Base-by-base conservation (phyloP, 192 early-diverging fungal species). In the Coemansia biformis region DNA sequence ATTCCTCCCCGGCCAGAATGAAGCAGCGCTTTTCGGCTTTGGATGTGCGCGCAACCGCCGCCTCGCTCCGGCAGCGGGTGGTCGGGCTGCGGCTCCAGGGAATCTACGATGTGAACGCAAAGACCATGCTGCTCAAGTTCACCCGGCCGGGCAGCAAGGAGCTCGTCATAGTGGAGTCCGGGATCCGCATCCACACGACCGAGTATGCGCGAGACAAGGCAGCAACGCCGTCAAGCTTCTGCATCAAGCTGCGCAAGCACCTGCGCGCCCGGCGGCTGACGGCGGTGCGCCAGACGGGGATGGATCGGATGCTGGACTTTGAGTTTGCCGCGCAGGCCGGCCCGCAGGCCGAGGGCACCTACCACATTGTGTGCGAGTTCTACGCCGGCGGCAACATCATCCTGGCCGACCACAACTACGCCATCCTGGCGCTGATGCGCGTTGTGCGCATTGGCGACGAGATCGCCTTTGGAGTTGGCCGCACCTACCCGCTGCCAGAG, bases 331-430 rank as follows among this genome's bases (percentile, higher is more conserved):
- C 63, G 19, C 54, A 48, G 2, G 65, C 60, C 0, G 73, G 73
- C 1, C 30, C 64, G 0, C 24, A 57, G 14, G 51, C 40, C 8
- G 73, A 75, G 31, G 73, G 73, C 36, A 79, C 80, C 0, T 88
- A 84, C 51, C 85, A 89, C 45, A 67, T 89, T 15, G 78, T 91
- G 47, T 76, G 79, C 38, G 88, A 90, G 68, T 87, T 86, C 54
- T 87, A 88, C 52, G 81, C 87, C 43, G 77, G 84, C 37, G 96
- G 96, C 2, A 99, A 99, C 78, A 80, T 99, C 38, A 93, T 99
- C 43, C 69, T 99, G 53, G 95, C 94, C 7, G 88, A 95, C 77
- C 75, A 84, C 30, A 81, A 89, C 41, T 93, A 87, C 57, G 74
- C 63, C 14, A 98, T 95, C 28, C 48, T 99, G 43, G 71, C 90